phyloP scores from a whole-genome alignment of 179 eudicot species.

The Heliamphora pulchella region DNA sequence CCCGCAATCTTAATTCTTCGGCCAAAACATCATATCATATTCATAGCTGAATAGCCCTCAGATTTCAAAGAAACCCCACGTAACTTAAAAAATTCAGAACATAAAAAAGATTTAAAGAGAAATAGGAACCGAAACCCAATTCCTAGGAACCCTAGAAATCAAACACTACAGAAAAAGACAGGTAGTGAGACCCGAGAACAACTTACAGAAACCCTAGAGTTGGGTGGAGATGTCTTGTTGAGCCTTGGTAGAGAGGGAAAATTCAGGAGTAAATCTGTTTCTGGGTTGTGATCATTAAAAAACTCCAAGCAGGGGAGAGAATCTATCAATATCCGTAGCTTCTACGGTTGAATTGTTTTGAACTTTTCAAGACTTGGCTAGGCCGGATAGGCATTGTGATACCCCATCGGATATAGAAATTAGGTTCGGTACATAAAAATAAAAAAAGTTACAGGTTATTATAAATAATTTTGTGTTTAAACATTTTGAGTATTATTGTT shows the following conservation, averaged over 20 bases:
- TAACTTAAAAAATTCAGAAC: not conserved
- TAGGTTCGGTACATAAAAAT: too few species aligned
- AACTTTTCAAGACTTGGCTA: too few species aligned
- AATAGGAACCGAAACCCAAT: not conserved
- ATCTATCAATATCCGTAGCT: not conserved
- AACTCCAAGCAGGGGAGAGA: not conserved
- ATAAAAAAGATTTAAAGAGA: too few species aligned
- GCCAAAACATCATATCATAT: not conserved
- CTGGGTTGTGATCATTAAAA: not conserved
- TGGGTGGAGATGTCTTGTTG: not conserved
- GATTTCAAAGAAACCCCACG: not conserved
- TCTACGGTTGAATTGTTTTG: too few species aligned
- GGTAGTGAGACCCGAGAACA: not conserved
- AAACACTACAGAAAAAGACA: not conserved
- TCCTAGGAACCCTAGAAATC: not conserved
- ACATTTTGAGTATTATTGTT: too few species aligned
- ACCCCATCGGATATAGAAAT: too few species aligned
- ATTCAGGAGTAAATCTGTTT: not conserved
- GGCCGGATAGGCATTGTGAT: too few species aligned
- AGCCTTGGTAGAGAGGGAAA: slow-evolving; percentile 4
- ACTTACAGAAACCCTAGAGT: slow-evolving; percentile 14
- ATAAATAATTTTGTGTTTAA: too few species aligned
- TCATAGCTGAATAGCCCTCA: not conserved
- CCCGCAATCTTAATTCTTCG: not conserved
- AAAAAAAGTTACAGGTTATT: too few species aligned